These are phyloP conservation scores for Trichoderma citrinoviride DNA, from an alignment of 2,329 filamentous ascomycete genomes.

Conservation along the genomic window DNA sequence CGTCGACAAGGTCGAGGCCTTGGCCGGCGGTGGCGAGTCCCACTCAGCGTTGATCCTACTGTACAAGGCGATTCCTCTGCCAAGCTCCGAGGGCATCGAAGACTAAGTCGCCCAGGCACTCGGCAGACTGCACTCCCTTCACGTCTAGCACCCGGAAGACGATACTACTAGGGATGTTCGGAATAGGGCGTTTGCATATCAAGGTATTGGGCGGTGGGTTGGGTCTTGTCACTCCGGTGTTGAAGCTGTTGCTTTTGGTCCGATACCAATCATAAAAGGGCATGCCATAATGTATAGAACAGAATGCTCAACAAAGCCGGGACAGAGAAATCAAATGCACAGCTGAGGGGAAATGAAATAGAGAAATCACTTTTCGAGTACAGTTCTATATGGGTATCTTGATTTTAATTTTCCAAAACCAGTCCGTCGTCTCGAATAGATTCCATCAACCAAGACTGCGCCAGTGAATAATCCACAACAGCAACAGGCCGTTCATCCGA, in stretches of 20 bases:
- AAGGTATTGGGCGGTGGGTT: neutral
- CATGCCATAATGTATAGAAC: conserved; percentile 4
- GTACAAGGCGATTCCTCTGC: conserved; percentile 71
- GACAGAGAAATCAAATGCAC: neutral
- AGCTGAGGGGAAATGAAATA: neutral
- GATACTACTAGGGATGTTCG: neutral
- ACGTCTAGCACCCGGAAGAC: neutral
- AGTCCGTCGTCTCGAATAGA: neutral
- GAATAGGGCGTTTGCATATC: conserved; percentile 4
- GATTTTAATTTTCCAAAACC: neutral
- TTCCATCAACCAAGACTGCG: neutral
- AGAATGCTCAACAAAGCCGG: neutral
- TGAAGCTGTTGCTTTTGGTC: neutral
- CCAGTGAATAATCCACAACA: neutral
- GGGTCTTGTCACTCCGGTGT: neutral
- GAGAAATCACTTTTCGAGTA: neutral
- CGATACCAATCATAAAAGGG: neutral
- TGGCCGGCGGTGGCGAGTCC: conserved; percentile 85
- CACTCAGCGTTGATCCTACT: conserved; percentile 80
- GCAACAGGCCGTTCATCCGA: neutral
- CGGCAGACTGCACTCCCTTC: neutral
- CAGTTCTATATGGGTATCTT: conserved; percentile 9
- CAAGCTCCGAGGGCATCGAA: conserved; percentile 50
- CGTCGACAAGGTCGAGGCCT: conserved; percentile 82
- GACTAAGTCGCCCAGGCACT: conserved; percentile 25